Base-by-base conservation (phyloP, 2,329 filamentous ascomycete genomes). In the Fusarium proliferatum region DNA sequence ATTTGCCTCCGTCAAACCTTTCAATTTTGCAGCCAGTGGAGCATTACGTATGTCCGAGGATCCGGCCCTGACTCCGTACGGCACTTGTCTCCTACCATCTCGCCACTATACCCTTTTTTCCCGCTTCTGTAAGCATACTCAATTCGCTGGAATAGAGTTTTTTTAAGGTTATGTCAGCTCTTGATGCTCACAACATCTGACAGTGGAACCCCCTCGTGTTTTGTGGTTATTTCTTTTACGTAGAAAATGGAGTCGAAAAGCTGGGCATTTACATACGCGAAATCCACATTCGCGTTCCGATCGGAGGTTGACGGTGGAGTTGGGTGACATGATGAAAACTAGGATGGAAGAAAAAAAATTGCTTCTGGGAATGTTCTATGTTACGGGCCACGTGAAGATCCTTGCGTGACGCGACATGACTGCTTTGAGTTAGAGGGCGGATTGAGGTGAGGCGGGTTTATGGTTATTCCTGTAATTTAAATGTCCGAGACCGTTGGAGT, bases 161-260 rank as follows among this genome's bases (percentile, higher is more conserved):
- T 41, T 43, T 43, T 43, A 17, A 43, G 39, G 52, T 55, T 63
- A 28, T 61, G 30, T 49, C 46, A 36, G 28, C n/a, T n/a, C n/a
- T n/a, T n/a, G n/a, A n/a, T n/a, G n/a, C n/a, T n/a, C n/a, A n/a
- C 23, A 49, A 55, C 19, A 38, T 23, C 42, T 51, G 56, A 55
- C 56, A 58, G 48, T 70, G 65, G 71, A 61, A 17, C 41, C 53
- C 43, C 13, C 59, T 72, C 67, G 56, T 23, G 15, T 15, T 34
- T 73, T 53, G 64, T 71, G 62, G 73, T 7, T 7, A 39, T 75
- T 75, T 75, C 69, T 75, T 73, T 75, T 75, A 75, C 72, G 72
- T 75, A 74, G 64, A 69, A 71, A 62, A 74, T 74, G 72, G 72
- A 73, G 67, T 51, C 63, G 23, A 56, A 69, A 64, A 36, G 53